Base-by-base conservation (phyloP, 2,329 filamentous ascomycete species). In the Aspergillus ochraceus region DNA sequence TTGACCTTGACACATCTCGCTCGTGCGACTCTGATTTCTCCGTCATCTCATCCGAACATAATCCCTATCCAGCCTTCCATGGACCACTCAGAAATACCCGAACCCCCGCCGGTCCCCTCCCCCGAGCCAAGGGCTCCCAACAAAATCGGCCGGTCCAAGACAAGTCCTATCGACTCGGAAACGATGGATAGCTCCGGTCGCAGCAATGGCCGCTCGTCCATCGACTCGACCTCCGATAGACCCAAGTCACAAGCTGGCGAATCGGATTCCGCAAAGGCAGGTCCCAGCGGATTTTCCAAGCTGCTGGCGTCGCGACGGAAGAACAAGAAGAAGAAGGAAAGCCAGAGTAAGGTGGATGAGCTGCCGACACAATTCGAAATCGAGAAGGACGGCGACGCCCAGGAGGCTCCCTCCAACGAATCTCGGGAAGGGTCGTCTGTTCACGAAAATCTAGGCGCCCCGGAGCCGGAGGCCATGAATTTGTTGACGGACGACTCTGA, bases 281-380 rank as follows among this genome's bases (percentile, higher is more conserved):
- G 71, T 49, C 63, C 71, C 51, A 79, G 76, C 64, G 80, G 82
- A 55, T 78, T 87, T 62, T 81, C 83, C 11, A 84, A 81, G 64
- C 71, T 86, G 58, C 78, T 85, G 55, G 72, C 76, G 26, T 73
- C 75, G 30, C 73, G 76, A 53, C 72, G 74, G 36, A 76, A 74
- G 69, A 79, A 79, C 59, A 81, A 79, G 64, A 79, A 81, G 64
- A 79, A 81, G 66, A 71, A 68, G 30, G 69, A 72, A 20, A 63
- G 64, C 22, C 64, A 68, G 36, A 68, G 64, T 49, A 54, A 58
- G 8, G 19, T 52, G 3, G 70, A 72, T 22, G 71, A 69, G 46
- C 58, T 66, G 3, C 56, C 69, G 3, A 62, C 69, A 9, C 66
- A 67, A 11, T 59, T 59, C 6, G 60, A 64, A n/a, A 47, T 68